Base-by-base conservation (phyloP, 257 asterid genomes). In the Gentiana dahurica region DNA sequence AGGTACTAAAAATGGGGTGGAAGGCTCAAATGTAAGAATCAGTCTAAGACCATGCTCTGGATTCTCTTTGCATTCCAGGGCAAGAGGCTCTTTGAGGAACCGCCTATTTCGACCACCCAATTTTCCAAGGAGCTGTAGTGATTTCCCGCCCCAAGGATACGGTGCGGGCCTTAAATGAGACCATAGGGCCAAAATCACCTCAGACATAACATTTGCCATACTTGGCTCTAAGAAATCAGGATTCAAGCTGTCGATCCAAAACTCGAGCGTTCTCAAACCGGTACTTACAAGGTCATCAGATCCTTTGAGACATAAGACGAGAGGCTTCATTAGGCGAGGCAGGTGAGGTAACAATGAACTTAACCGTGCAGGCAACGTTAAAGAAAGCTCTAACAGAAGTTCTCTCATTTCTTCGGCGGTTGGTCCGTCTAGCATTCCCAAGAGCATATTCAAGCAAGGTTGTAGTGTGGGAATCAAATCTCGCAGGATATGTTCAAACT, bases 201-300 rank as follows among this genome's bases (percentile, higher is more conserved):
- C 98, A 68, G 97, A 85, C 92, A 88, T 92, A 61, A 88, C 97
- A 76, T 85, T 92, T 60, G 98, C 98, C 98, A 92, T 92, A 73
- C 97, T 92, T 58, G 98, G 98, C 76, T 92, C 98, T 69, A 92
- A 69, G 71, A 92, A 92, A 69, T 92, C 98, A 71, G 98, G 98
- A 74, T 92, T 92, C 79, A 92, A 78, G 82, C 98, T 92, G 76
- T 92, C 98, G 65, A 92, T 87, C 98, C 98, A 92, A 81, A 92
- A 92, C 73, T 92, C 98, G 58, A 92, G 97, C 55, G 98, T 92
- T 73, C 97, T 85, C 69, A 92, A 76, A 74, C 97, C 94, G 58
- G 83, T 89, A 78, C 83, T 88, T 66, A 88, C 86, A 35, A 92
- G 81, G 58, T 88, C 98, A 71, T 88, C 97, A 70, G 81, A 85